These are phyloP conservation scores for Cystobasidium pallidum DNA, from an alignment of 1,284 basidiomycete species.

Conservation along the genomic window DNA sequence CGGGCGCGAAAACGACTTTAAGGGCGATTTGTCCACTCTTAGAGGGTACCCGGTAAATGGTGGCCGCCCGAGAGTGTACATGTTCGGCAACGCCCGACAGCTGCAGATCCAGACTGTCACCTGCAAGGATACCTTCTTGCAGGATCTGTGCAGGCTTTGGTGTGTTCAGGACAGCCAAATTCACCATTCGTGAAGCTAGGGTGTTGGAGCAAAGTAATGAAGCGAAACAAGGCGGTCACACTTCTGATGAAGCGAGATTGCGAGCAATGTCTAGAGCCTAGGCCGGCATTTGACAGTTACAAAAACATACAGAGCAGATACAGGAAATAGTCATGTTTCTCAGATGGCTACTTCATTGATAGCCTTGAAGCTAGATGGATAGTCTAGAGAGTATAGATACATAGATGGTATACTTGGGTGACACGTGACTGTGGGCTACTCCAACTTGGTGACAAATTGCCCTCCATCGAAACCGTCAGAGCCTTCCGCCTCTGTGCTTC, in stretches of 20 bases:
- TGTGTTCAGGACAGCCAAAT: conserved; percentile 36
- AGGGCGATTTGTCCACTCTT: conserved; percentile 20
- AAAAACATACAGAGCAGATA: too few relatives aligned
- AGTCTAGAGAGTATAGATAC: background rate
- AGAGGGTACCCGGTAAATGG: conserved; percentile 22
- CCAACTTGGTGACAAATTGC: conserved; percentile 13
- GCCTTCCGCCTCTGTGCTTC: background rate
- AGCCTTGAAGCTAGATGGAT: too few relatives aligned
- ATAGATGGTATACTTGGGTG: background rate
- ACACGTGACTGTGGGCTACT: conserved; percentile 6
- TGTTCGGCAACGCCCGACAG: conserved; percentile 36
- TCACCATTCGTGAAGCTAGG: background rate
- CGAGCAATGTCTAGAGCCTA: too few relatives aligned
- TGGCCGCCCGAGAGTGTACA: conserved; percentile 33
- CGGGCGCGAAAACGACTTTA: conserved; percentile 45
- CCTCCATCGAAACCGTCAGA: conserved; percentile 13
- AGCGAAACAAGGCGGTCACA: background rate
- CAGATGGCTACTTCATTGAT: too few relatives aligned
- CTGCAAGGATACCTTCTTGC: conserved; percentile 25
- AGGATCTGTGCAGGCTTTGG: conserved; percentile 33
- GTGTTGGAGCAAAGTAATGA: background rate
- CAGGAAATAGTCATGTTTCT: too few relatives aligned
- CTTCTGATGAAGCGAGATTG: background rate
- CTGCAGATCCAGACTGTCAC: conserved; percentile 29
- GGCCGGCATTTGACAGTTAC: too few relatives aligned